Base-by-base conservation (phyloP, 257 asterid species). In the Nicotiana sylvestris region DNA sequence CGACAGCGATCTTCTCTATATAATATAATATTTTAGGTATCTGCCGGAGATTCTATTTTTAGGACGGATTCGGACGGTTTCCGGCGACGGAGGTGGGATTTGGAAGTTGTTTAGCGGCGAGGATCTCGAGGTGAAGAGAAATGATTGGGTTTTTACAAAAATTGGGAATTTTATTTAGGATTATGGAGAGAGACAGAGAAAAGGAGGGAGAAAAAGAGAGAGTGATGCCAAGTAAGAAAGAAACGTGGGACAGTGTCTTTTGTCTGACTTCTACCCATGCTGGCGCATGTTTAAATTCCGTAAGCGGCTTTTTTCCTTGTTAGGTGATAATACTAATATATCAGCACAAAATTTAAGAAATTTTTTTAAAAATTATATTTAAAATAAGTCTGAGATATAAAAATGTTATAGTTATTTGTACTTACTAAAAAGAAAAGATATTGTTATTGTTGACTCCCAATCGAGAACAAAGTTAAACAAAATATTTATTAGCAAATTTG, bases 171-270 rank as follows among this genome's bases (percentile, higher is more conserved):
- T 51, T 53, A 72, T 43, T 72, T 77, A n/a, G 16, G 57, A 46
- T 43, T 53, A 8, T 30, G 58, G 64, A 51, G 78, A 81, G 84
- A 37, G 83, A 39, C 16, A 12, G 83, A 80, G 74, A 55, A 60
- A 78, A 49, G 55, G 56, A 58, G 43, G 46, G 80, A 55, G 69
- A 66, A 55, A 56, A 46, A 27, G 79, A 53, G 83, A 57, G 62
- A 12, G 70, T 72, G 8, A 21, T 62, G 85, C 49, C 77, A 61
- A 66, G 82, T 57, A 21, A 32, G 78, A 82, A 82, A 55, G 78
- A 82, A 82, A 56, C 70, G 82, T 72, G 82, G 57, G 86, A 30
- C 46, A 2, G 29, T 66, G 64, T 77, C 10, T 66, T 78, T 79
- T 78, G 60, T 21, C 78, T 12, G 21, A 46, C 79, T 76, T 74